Conservation (phyloP, 1,284 basidiomycete genomes). For the Ustilago vetiveriae region DNA sequence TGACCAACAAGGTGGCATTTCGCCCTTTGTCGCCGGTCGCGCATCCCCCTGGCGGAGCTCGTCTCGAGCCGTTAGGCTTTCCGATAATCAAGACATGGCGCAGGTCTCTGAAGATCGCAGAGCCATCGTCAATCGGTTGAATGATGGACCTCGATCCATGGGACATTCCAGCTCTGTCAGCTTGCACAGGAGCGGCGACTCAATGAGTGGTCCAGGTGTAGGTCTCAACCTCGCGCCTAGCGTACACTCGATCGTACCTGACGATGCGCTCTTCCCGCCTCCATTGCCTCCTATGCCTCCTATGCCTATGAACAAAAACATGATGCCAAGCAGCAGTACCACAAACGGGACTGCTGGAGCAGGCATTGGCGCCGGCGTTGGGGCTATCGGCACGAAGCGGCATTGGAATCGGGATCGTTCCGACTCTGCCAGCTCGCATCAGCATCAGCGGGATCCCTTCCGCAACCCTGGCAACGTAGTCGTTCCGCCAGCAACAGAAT, state of each 20-base stretch:
- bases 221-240: constrained; percentile 14
- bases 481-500: constrained; percentile 3
- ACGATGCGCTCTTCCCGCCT: constrained; percentile 49
- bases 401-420: constrained; percentile 19
- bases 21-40: constrained; percentile 33
- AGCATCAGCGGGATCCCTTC: constrained; percentile 26
- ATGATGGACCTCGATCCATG: constrained; percentile 17
- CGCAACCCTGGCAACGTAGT: constrained; percentile 15
- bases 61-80: constrained; percentile 6
- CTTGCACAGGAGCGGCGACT: constrained; percentile 32
- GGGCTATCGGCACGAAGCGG: constrained; percentile 15
- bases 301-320: constrained; percentile 14
- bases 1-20: constrained; percentile 37
- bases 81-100: constrained; percentile 18
- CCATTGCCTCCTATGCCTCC: too few species aligned
- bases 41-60: constrained; percentile 28
- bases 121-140: constrained; percentile 19
- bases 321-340: constrained; percentile 8
- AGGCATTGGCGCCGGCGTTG: constrained; percentile 1
- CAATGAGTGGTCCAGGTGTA: constrained; percentile 15
- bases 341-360: constrained; percentile 1
- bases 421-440: constrained; percentile 11
- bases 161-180: constrained; percentile 38
- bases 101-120: constrained; percentile 7
- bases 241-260: constrained; percentile 45